These are phyloP conservation scores for Sugiyamaella floridensis DNA, from an alignment of 805 yeast genomes.

Conservation along the genomic window DNA sequence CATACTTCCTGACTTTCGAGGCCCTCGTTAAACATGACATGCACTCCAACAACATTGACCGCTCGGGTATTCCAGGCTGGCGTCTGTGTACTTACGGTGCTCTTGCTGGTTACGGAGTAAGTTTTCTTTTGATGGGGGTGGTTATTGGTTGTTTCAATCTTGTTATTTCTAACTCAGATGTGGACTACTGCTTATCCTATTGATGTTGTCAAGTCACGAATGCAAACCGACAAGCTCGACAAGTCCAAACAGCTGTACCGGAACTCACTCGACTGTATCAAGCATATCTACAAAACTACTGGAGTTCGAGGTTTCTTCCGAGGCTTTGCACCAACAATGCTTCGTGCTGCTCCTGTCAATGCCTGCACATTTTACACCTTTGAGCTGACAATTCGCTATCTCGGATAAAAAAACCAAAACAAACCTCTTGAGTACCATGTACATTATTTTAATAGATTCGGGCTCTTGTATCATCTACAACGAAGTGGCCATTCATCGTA, in stretches of 20 bases:
- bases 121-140: constrained; percentile 15
- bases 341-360: constrained; percentile 97
- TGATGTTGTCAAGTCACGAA: constrained; percentile 82
- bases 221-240: constrained; percentile 68
- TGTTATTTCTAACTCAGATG: constrained; percentile 32
- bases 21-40: constrained; percentile 68
- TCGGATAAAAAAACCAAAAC: constrained; percentile 20
- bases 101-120: constrained; percentile 67
- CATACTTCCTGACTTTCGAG: constrained; percentile 83
- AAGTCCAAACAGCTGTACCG: constrained; percentile 53
- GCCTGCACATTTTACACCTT: constrained; percentile 95
- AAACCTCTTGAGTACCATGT: neutral
- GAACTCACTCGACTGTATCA: constrained; percentile 53
- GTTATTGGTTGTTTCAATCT: too few species aligned
- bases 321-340: constrained; percentile 86
- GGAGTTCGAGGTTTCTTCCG: constrained; percentile 78
- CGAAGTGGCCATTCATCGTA: neutral
- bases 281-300: constrained; percentile 43
- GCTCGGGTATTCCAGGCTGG: constrained; percentile 83
- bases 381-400: constrained; percentile 60
- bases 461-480: neutral
- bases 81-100: constrained; percentile 85
- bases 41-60: constrained; percentile 37
- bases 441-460: neutral
- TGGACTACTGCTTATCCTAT: constrained; percentile 84